These are phyloP conservation scores for Kondoa subrosea DNA, from an alignment of 768 basidiomycete genomes.

Conservation along the genomic window DNA sequence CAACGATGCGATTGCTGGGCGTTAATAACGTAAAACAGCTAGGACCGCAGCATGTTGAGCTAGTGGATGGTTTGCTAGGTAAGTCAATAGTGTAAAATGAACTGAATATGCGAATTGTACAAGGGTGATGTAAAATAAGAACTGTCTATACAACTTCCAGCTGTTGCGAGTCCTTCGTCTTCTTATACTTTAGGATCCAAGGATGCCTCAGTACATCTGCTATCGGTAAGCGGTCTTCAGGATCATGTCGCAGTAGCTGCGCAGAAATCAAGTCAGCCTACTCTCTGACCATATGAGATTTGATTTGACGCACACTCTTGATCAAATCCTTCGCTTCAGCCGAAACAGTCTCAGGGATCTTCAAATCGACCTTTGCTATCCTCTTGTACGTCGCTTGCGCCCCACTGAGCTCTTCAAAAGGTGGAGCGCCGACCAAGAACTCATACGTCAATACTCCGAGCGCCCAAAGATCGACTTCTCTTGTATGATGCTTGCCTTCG, in stretches of 20 bases:
- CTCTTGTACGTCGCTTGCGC: conserved; percentile 34
- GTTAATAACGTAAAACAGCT: neutral
- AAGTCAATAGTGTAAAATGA: neutral
- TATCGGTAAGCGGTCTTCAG: conserved; percentile 57
- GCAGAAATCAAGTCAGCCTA: neutral
- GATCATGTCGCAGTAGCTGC: conserved; percentile 63
- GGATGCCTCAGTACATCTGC: conserved; percentile 61
- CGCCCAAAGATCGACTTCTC: conserved; percentile 90
- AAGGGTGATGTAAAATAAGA: neutral
- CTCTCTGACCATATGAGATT: neutral
- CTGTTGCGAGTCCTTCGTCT: conserved; percentile 6
- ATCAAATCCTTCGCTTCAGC: conserved; percentile 54
- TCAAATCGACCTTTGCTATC: conserved; percentile 58
- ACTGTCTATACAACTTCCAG: neutral
- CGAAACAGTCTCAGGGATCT: conserved; percentile 45
- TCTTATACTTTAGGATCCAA: conserved; percentile 47
- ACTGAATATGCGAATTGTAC: neutral
- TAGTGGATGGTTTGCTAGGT: conserved; percentile 1
- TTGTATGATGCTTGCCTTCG: conserved; percentile 70
- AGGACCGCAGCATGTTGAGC: neutral
- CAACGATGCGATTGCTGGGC: neutral
- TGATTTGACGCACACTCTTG: conserved; percentile 37
- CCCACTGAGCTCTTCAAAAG: conserved; percentile 71
- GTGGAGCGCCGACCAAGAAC: conserved; percentile 66
- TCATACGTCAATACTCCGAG: conserved; percentile 92